Evolutionary conservation across 306 rosid genomes (phyloP).

Genomic region (Dryas alaskensis): DNA sequence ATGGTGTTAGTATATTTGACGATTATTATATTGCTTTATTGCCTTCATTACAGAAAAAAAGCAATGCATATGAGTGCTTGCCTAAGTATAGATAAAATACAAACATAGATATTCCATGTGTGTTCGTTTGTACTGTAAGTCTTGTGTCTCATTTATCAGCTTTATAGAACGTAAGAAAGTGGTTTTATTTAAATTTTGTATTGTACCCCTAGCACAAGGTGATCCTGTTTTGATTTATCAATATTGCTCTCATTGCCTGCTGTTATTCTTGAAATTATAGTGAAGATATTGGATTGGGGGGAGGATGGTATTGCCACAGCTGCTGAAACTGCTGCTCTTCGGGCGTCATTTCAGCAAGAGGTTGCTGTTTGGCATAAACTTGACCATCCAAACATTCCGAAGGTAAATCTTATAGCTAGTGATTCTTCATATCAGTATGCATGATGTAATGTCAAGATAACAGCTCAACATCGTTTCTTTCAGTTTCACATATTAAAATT

Average conservation of each 20-base stretch:
- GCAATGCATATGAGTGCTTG: not conserved
- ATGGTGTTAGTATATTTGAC: not conserved
- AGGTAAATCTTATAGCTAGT: constrained; percentile 30
- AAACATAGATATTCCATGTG: not conserved
- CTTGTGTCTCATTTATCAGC: not conserved
- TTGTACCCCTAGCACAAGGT: not conserved
- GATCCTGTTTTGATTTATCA: not conserved
- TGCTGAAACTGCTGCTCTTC: constrained; percentile 42
- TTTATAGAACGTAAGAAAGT: not conserved
- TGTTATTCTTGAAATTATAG: constrained; percentile 34
- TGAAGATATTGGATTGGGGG: constrained; percentile 57
- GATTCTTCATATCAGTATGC: not conserved
- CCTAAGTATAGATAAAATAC: not conserved
- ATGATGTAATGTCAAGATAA: not conserved
- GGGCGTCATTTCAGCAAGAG: constrained; percentile 54
- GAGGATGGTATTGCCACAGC: constrained; percentile 44
- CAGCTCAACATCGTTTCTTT: not conserved
- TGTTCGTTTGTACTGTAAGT: not conserved
- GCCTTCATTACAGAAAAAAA: not conserved
- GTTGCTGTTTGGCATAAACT: constrained; percentile 64
- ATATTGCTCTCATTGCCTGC: not conserved
- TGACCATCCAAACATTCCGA: constrained; percentile 62
- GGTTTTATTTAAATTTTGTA: not conserved
- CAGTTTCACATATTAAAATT: not conserved
- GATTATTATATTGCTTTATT: no score